These are phyloP conservation scores for Pleurotus citrinopileatus DNA, from an alignment of 768 basidiomycete species.

Conservation along the genomic window DNA sequence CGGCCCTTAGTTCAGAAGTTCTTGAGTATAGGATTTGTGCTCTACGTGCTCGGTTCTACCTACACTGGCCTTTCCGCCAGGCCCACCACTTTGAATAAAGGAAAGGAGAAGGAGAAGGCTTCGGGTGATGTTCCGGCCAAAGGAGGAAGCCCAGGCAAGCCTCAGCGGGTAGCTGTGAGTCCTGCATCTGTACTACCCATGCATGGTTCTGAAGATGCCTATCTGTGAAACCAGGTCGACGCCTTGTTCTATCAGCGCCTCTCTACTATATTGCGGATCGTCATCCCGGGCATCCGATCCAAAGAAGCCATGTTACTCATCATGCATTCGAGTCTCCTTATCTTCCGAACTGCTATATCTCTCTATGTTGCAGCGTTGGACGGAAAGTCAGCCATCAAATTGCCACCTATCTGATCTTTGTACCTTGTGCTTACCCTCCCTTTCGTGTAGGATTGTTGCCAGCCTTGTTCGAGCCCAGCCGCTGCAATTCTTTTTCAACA, in stretches of 20 bases:
- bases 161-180: constrained; percentile 68
- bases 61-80: constrained; percentile 54
- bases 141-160: constrained; percentile 34
- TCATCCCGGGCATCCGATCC: constrained; percentile 81
- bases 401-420: background rate
- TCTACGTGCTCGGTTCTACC: constrained; percentile 67
- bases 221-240: constrained; percentile 60
- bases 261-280: constrained; percentile 73
- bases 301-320: constrained; percentile 85
- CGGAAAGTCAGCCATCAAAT: constrained; percentile 61
- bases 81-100: constrained; percentile 38
- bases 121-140: constrained; percentile 15
- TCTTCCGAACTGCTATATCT: constrained; percentile 88
- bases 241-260: constrained; percentile 86
- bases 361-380: constrained; percentile 94
- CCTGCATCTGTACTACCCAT: background rate
- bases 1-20: constrained; percentile 71
- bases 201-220: background rate
- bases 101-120: constrained; percentile 19
- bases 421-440: constrained; percentile 5
- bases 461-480: constrained; percentile 88
- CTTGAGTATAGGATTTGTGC: constrained; percentile 65
- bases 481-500: constrained; percentile 75
- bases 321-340: constrained; percentile 86
- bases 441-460: constrained; percentile 75